These are phyloP conservation scores for Xerocomus minutiporus DNA, from an alignment of 1,284 basidiomycete genomes.

Conservation along the genomic window DNA sequence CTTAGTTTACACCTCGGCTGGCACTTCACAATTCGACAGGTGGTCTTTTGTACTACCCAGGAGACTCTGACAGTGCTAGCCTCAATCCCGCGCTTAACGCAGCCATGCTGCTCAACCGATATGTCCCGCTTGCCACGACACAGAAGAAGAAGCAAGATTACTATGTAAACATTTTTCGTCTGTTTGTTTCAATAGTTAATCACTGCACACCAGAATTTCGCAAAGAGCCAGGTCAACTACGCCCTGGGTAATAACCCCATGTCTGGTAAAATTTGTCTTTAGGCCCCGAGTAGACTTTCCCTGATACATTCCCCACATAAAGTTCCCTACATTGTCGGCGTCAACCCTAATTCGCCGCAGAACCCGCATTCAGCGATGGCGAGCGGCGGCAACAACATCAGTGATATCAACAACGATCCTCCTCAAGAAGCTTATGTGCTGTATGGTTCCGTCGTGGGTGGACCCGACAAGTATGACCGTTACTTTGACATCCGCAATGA, in stretches of 20 bases:
- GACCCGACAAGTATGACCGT: constrained; percentile 71
- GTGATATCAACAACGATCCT: constrained; percentile 69
- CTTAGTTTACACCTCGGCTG: constrained; percentile 1
- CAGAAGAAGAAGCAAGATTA: constrained; percentile 58
- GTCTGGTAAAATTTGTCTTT: constrained; percentile 42
- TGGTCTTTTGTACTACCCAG: constrained; percentile 74
- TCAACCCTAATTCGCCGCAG: constrained; percentile 82
- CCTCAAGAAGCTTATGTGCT: constrained; percentile 67
- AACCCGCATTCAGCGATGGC: constrained; percentile 89
- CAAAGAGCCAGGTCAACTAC: constrained; percentile 76
- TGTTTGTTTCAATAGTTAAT: constrained; percentile 9
- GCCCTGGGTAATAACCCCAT: constrained; percentile 83
- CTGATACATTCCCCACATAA: constrained; percentile 5
- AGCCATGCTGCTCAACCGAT: constrained; percentile 77
- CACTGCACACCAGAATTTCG: constrained; percentile 50
- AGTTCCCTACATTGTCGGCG: constrained; percentile 79
- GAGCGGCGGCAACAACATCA: constrained; percentile 71
- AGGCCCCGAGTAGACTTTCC: background rate
- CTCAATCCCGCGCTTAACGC: constrained; percentile 85
- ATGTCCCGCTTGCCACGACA: constrained; percentile 68
- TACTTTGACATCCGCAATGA: constrained; percentile 84
- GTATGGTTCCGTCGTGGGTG: constrained; percentile 86
- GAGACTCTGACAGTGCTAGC: constrained; percentile 74
- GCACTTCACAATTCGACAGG: constrained; percentile 39
- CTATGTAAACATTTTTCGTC: constrained; percentile 38